Base-by-base conservation (phyloP, 2,329 filamentous ascomycete species). In the Arachnopeziza araneosa region DNA sequence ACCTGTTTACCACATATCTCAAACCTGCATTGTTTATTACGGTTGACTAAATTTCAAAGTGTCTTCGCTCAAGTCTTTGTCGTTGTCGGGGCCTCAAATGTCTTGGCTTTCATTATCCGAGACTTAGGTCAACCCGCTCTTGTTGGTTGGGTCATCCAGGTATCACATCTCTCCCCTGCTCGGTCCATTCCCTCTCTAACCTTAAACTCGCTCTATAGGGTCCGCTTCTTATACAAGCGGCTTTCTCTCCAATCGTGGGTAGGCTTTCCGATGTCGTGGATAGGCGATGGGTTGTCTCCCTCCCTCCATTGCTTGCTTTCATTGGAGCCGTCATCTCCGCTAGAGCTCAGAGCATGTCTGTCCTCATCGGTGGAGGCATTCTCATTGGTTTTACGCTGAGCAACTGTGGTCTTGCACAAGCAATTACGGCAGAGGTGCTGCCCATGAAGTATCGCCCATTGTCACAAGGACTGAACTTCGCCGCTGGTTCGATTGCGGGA, bases 191-290 rank as follows among this genome's bases (percentile, higher is more conserved):
- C 17, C 3, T 24, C 48, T 21, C 50, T 14, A 51, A 24, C 65
- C 1, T 62, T 52, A 23, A 21, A 7, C 36, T 8, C 23, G 9
- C 21, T 2, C 23, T 58, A 59, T 55, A 83, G 77, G 81, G 80
- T 0, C 82, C 81, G 0, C 73, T 85, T 0, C 76, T 84, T 12
- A 82, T 84, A 76, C 82, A 84, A 71, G 77, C 75, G 53, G 81
- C 82, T 2, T 74, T 84, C 1, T 83, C 80, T 0, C 82, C 82
- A 2, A 75, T 83, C 24, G 75, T 83, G 1, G 82, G 82, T n/a
- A 77, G 82, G 5, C 75, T 85, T 0, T 83, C 81, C 14, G 82
- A 85, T 68, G 79, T 83, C 2, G 69, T 83, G 1, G 80, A 83
- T 61, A 75, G 82, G 52, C 83, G 83, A 67, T 78, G 76, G 55